Percentiles rank a stretch among this genome's conserved stretches.
Conservation (phyloP, 1,139 yeast species). For the Lizanozyma gosingica region DNA sequence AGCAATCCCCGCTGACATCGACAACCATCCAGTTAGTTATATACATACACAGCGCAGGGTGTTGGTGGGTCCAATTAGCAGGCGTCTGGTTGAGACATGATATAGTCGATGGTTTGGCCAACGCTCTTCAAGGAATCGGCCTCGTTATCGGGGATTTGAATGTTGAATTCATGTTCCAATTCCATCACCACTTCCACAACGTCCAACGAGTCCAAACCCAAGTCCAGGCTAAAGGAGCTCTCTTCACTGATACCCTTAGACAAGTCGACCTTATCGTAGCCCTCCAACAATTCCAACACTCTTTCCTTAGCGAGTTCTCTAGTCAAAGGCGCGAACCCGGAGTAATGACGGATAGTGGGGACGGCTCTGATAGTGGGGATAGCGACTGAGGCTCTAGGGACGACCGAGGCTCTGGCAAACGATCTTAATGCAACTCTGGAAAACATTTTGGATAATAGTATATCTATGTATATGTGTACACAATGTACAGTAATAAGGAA, state of each 20-base stretch:
- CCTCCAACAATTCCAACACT: conserved; percentile 69
- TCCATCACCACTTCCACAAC: conserved; percentile 88
- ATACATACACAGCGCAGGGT: too few species aligned
- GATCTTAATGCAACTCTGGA: neutral
- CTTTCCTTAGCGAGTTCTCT: conserved; percentile 68
- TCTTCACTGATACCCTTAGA: conserved; percentile 44
- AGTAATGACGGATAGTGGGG: conserved; percentile 47
- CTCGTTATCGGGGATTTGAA: conserved; percentile 78
- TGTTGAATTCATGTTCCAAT: conserved; percentile 72
- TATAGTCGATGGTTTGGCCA: conserved; percentile 72
- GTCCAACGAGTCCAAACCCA: conserved; percentile 82
- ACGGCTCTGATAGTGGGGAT: conserved; percentile 1
- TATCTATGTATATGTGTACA: neutral
- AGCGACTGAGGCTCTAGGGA: conserved; percentile 10
- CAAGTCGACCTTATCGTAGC: conserved; percentile 57
- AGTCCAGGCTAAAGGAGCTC: conserved; percentile 62
- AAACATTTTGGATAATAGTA: neutral
- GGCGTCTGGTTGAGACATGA: conserved; percentile 66
- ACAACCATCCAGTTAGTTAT: too few species aligned
- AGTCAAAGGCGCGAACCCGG: conserved; percentile 57
- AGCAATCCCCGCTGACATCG: too few species aligned
- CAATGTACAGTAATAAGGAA: neutral
- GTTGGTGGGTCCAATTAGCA: too few species aligned
- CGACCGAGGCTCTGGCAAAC: conserved; percentile 4
- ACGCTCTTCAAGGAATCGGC: conserved; percentile 80